Evolutionary conservation across 2,329 filamentous ascomycete genomes (phyloP).

Genomic region (Tolypocladium inflatum): DNA sequence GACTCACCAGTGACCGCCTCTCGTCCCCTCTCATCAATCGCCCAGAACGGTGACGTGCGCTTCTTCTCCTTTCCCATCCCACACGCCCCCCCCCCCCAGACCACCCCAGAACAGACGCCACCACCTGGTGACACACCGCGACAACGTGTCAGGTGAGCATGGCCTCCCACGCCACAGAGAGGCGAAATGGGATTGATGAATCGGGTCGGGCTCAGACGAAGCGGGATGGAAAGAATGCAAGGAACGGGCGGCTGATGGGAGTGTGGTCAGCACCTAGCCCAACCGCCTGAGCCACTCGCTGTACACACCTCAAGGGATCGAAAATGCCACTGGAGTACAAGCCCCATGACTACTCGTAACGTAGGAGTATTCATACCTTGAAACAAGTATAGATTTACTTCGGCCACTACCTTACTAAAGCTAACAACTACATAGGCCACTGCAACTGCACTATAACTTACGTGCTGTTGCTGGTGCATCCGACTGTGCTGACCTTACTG

Average conservation of each 20-base stretch:
- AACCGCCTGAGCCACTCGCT: neutral
- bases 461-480: too few relatives aligned
- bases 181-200: neutral
- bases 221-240: neutral
- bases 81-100: neutral
- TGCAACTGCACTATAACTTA: too few relatives aligned
- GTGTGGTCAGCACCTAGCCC: neutral
- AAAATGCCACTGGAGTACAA: too few relatives aligned
- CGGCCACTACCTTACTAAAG: too few relatives aligned
- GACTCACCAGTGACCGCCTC: neutral
- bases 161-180: constrained; percentile 7
- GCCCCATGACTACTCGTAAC: too few relatives aligned
- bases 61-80: neutral
- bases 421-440: too few relatives aligned
- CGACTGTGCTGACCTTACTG: too few relatives aligned
- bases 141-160: constrained; percentile 18
- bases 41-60: neutral
- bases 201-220: neutral
- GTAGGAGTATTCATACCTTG: too few relatives aligned
- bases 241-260: neutral
- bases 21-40: neutral
- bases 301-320: too few relatives aligned
- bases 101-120: constrained; percentile 8
- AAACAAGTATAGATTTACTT: too few relatives aligned
- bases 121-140: constrained; percentile 18